Evolutionary conservation across 768 basidiomycete genomes (phyloP), one percentile per base, ranked within the genome.

Genomic region (Lentinula aciculospora): DNA sequence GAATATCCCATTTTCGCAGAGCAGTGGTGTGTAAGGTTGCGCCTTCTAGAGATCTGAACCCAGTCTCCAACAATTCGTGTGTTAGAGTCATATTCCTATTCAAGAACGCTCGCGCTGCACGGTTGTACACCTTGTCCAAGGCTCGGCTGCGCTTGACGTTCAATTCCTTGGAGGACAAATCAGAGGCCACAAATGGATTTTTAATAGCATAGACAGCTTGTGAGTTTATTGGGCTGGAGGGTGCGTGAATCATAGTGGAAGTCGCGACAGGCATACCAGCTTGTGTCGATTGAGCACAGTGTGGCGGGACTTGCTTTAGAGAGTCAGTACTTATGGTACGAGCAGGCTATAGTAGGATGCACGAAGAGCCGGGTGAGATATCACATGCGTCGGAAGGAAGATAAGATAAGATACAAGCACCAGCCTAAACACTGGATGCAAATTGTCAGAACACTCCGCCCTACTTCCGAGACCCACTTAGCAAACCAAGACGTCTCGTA

Each of bases 1-100:
- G 83, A 57, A 94, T 83, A 65, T 94, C 91, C 92, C 92, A 94
- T 73, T 92, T 92, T 57, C 85, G 77, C 3, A 83, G 74, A 12
- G 68, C 63, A 7, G 63, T 32, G 6, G 59, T 59, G 31, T 62
- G 54, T 8, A 19, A 49, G 29, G 23, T 61, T 4, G 74, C 82
- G 3, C 76, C 74, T 15, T 67, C 76, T 60, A 94, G 65, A 31
- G 89, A 69, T 8, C 80, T 66, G 67, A 92, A 90, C 0, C 89
- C 91, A 7, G 88, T 82, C 42, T 79, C 73, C 27, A 92, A 67
- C 32, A 92, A 75, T 3, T 83, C 78, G 57, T 85, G 71, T 0
- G 90, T 86, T 40, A 88, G 77, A n/a, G 74, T 64, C 45, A 88
- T 72, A 65, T 92, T 85, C 58, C 86, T 85, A 58, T 84, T 84